Evolutionary conservation across 2,329 filamentous ascomycete genomes (phyloP).

Genomic region (Exophiala dermatitidis): DNA sequence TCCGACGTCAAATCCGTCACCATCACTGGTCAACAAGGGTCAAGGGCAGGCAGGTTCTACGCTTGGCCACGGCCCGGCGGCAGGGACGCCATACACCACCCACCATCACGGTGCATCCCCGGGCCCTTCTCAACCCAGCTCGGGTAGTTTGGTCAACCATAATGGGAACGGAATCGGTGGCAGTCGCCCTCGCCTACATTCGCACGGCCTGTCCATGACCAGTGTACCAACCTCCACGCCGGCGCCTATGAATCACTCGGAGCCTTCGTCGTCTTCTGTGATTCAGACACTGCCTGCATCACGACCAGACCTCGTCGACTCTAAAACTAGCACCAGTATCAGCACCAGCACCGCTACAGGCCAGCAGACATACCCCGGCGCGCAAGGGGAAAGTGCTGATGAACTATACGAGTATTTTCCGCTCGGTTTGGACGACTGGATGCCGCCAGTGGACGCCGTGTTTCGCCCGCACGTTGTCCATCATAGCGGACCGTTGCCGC

Average conservation of each 20-base stretch:
- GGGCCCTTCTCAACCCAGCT: no score
- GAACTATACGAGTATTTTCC: constrained; percentile 93
- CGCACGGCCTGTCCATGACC: constrained; percentile 20
- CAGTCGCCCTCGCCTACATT: constrained; percentile 13
- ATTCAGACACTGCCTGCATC: background rate
- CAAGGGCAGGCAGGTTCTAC: constrained; percentile 8
- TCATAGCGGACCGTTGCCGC: constrained; percentile 43
- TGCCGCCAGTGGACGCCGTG: constrained; percentile 81
- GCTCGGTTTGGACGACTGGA: constrained; percentile 81
- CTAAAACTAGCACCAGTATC: constrained; percentile 7
- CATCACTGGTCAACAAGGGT: constrained; percentile 24
- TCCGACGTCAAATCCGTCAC: constrained; percentile 28
- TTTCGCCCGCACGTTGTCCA: constrained; percentile 91
- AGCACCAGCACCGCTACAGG: no score
- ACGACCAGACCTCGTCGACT: constrained; percentile 15
- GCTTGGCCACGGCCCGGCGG: no score
- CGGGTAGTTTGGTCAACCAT: no score
- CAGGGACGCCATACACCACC: constrained; percentile 1
- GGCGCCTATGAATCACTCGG: background rate
- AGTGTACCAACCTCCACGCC: constrained; percentile 12
- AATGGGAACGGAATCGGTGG: background rate
- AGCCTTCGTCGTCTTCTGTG: background rate
- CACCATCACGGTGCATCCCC: constrained; percentile 2
- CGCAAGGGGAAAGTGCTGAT: constrained; percentile 48
- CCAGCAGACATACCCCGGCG: constrained; percentile 7